Evolutionary conservation across 495 filamentous ascomycete species (phyloP), one percentile per base, ranked within the genome.

Genomic region (Pyronema domesticum): DNA sequence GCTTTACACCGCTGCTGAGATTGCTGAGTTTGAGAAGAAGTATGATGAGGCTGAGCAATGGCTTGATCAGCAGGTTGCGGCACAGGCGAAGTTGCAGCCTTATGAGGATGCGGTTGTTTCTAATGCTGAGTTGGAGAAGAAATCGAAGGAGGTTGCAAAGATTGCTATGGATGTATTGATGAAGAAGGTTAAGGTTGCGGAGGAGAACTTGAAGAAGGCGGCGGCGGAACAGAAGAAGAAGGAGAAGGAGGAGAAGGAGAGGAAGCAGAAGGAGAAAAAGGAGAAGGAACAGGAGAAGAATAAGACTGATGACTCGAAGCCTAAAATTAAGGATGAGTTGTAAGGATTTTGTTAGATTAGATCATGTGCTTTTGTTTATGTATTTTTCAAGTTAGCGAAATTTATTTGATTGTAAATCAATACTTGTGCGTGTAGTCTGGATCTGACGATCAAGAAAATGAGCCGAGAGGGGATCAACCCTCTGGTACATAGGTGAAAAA

Each of bases 51-150:
- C 74, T 34, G 57, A 67, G 7, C 58, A 66, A n/a, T 94, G 86
- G 87, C 69, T 93, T 17, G 74, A 78, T 42, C 72, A 78, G 63
- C 79, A 81, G 61, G 66, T 81, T n/a, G 70, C 70, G 0, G 66
- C 70, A 48, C 86, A 93, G 61, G 80, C 83, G 35, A 76, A 77
- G 61, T 76, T 89, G 11, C 71, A 74, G 18, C 69, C 69, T 17
- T 79, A 79, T 6, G 82, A 84, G 35, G 80, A 91, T 54, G 83
- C 86, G 0, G 79, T 78, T 6, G 68, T 94, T 3, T 70, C 78
- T 17, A 67, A 79, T 47, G 78, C 78, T 60, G 87, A 89, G 14
- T 66, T 94, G 18, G 47, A 67, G 57, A 65, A 76, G 10, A 77
- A 76, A 62, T 70, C 77, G 7, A 74, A 79, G 60, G 72, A 78